Percentiles rank a stretch among this genome's conserved stretches.
These are phyloP conservation scores for Cruciata laevipes DNA, from an alignment of 257 asterid species.

Conservation along the genomic window DNA sequence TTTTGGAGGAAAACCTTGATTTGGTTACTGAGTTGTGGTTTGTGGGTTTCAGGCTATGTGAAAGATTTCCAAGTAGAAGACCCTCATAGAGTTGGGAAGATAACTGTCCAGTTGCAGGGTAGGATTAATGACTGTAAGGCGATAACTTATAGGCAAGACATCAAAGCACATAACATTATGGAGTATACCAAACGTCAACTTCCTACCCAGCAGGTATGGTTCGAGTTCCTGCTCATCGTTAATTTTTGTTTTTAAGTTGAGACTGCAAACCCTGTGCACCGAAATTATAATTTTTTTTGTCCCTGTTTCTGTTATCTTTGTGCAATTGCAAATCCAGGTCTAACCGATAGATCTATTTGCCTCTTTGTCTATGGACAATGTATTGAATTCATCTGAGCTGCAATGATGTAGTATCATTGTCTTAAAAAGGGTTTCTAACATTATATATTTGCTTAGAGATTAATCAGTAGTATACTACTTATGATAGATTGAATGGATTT, in stretches of 20 bases:
- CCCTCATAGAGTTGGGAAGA: constrained; percentile 75
- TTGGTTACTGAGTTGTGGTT: not conserved
- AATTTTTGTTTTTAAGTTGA: constrained; percentile 1
- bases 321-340: not conserved
- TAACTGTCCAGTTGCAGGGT: constrained; percentile 77
- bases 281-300: not conserved
- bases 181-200: constrained; percentile 54
- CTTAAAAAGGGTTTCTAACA: not conserved
- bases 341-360: not conserved
- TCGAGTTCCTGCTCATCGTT: not conserved
- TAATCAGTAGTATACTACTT: not conserved
- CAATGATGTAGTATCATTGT: not conserved
- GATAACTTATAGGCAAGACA: constrained; percentile 72
- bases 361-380: not conserved
- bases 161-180: constrained; percentile 52
- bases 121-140: constrained; percentile 89
- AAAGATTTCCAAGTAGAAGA: constrained; percentile 74
- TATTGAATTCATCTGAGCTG: not conserved
- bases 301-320: not conserved
- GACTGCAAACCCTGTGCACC: not conserved
- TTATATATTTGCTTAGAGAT: not conserved
- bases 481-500: not conserved
- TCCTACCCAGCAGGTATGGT: constrained; percentile 83
- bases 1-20: not conserved
- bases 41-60: constrained; percentile 52